Evolutionary conservation across 1,139 yeast genomes (phyloP).

Genomic region (Zygosaccharomyces pseudobailii): DNA sequence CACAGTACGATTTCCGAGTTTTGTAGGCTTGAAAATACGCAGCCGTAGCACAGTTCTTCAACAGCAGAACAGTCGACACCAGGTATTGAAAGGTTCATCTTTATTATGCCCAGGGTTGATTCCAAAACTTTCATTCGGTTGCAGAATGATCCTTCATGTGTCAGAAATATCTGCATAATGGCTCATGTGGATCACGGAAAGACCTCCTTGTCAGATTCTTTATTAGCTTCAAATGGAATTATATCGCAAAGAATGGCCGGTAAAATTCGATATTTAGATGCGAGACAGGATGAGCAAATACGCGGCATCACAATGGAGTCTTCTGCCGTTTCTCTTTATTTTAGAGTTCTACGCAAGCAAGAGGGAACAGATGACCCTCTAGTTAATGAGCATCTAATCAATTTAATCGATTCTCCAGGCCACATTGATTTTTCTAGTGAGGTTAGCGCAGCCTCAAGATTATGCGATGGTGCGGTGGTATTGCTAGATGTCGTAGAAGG

Average conservation of each 20-base stretch:
- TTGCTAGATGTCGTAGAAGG: slow-evolving; percentile 97
- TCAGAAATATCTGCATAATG: slow-evolving; percentile 87
- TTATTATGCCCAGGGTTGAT: slow-evolving; percentile 39
- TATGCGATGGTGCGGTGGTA: slow-evolving; percentile 96
- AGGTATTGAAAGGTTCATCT: not conserved
- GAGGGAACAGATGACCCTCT: slow-evolving; percentile 40
- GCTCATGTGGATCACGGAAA: slow-evolving; percentile 99
- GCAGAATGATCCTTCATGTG: slow-evolving; percentile 63
- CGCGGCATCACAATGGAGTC: slow-evolving; percentile 98
- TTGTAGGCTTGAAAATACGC: not conserved
- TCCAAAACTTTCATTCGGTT: slow-evolving; percentile 59
- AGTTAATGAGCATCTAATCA: slow-evolving; percentile 75
- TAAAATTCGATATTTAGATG: slow-evolving; percentile 84
- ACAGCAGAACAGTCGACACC: not conserved
- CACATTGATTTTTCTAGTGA: slow-evolving; percentile 96
- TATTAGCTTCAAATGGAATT: slow-evolving; percentile 92
- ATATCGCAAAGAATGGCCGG: slow-evolving; percentile 95
- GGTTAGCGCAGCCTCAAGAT: slow-evolving; percentile 89
- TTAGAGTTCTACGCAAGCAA: slow-evolving; percentile 54
- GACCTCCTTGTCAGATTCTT: slow-evolving; percentile 88
- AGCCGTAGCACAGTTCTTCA: not conserved
- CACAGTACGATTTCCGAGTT: not conserved
- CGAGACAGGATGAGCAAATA: slow-evolving; percentile 91
- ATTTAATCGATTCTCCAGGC: slow-evolving; percentile 96
- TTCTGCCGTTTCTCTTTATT: slow-evolving; percentile 84